Percentiles rank a stretch among this genome's conserved stretches.
phyloP scores from a whole-genome alignment of 176 grass and related monocot species.

The Oryza meridionalis region DNA sequence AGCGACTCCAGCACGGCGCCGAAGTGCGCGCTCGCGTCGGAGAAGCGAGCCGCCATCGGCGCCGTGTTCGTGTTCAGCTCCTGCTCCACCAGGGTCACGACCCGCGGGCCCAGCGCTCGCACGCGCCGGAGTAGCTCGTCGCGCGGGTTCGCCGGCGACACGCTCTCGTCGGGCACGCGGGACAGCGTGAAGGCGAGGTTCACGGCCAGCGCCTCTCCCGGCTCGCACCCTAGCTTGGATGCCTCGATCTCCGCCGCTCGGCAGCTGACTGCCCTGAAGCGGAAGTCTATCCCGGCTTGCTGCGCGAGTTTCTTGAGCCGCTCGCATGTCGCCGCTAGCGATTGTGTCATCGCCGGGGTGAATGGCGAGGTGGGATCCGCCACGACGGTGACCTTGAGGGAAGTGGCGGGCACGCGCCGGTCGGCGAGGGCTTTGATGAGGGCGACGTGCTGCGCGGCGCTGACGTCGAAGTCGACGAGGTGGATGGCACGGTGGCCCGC shows the following conservation, averaged over 20 bases:
- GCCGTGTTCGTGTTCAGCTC: slow-evolving; percentile 93
- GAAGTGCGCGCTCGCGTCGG: slow-evolving; percentile 68
- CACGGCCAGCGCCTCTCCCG: slow-evolving; percentile 70
- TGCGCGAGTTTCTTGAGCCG: slow-evolving; percentile 60
- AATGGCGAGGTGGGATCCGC: slow-evolving; percentile 72
- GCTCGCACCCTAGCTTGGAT: slow-evolving; percentile 53
- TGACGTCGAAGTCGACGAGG: slow-evolving; percentile 76
- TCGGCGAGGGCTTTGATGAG: slow-evolving; percentile 68
- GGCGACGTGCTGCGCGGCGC: slow-evolving; percentile 50
- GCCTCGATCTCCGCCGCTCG: slow-evolving; percentile 59
- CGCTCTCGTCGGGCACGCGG: slow-evolving; percentile 82
- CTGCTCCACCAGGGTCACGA: slow-evolving; percentile 78
- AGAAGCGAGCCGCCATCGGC: slow-evolving; percentile 63
- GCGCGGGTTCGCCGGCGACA: slow-evolving; percentile 82
- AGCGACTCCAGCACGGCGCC: slow-evolving; percentile 73
- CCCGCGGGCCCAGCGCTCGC: slow-evolving; percentile 61
- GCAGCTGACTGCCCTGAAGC: slow-evolving; percentile 57
- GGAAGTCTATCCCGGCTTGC: slow-evolving; percentile 46
- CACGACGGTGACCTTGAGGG: slow-evolving; percentile 67
- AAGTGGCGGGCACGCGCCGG: slow-evolving; percentile 37
- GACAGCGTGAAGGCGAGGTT: slow-evolving; percentile 90
- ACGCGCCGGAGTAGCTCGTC: slow-evolving; percentile 91
- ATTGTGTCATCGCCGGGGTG: slow-evolving; percentile 12
- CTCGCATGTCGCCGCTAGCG: slow-evolving; percentile 42
- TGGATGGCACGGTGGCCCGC: slow-evolving; percentile 51